These are phyloP conservation scores for Saccharum spontaneum DNA, from an alignment of 176 grass and related monocot genomes.

Conservation along the genomic window DNA sequence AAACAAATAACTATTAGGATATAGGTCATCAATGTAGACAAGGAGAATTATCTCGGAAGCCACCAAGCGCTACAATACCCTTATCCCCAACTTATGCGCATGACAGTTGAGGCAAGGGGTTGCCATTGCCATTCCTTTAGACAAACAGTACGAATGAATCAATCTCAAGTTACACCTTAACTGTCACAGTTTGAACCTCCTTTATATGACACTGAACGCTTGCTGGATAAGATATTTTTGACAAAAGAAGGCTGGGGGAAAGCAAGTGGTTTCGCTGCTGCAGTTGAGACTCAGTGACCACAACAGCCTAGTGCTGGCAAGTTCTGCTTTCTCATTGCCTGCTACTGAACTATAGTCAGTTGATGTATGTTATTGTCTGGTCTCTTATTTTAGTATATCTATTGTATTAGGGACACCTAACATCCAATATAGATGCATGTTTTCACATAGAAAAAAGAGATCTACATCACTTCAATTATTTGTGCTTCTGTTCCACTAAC, in stretches of 20 bases:
- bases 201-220: not conserved
- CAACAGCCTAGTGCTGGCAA: not conserved
- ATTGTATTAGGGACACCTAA: not conserved
- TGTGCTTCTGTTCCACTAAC: slow-evolving; percentile 5
- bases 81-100: not conserved
- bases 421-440: not conserved
- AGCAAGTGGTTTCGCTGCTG: not conserved
- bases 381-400: not conserved
- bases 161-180: not conserved
- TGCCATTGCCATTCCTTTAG: not conserved
- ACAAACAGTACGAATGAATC: not conserved
- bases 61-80: not conserved
- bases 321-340: not conserved
- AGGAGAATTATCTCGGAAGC: not conserved
- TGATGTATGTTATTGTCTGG: not conserved
- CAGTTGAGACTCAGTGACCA: not conserved
- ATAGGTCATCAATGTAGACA: not conserved
- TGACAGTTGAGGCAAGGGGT: not conserved
- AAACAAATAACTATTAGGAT: not conserved
- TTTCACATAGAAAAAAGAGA: not conserved
- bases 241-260: not conserved
- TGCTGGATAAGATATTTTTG: not conserved
- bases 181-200: not conserved
- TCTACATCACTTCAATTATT: not conserved
- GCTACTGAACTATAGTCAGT: not conserved